These are phyloP conservation scores for Elsinoe australis DNA, from an alignment of 2,329 filamentous ascomycete genomes.

Conservation along the genomic window DNA sequence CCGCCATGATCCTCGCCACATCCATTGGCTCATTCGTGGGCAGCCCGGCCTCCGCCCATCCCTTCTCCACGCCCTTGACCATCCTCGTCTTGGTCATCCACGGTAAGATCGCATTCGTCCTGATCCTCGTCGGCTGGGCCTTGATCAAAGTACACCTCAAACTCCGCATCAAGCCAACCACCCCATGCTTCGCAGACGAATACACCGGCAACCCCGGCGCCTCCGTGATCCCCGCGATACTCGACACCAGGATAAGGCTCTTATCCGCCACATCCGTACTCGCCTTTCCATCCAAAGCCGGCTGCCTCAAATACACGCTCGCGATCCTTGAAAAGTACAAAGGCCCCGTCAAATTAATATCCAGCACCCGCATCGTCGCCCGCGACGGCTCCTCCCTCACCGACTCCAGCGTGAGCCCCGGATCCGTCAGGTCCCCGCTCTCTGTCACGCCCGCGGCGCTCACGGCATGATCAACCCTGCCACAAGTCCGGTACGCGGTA, in stretches of 20 bases:
- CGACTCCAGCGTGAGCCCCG: constrained; percentile 37
- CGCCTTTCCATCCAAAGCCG: constrained; percentile 22
- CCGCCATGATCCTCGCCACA: constrained; percentile 35
- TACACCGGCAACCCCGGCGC: constrained; percentile 43
- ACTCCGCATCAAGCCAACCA: constrained; percentile 44
- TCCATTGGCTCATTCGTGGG: constrained; percentile 36
- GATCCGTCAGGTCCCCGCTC: constrained; percentile 40
- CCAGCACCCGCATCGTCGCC: constrained; percentile 34
- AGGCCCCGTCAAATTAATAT: constrained; percentile 43
- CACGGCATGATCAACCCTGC: constrained; percentile 44
- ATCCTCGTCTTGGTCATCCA: constrained; percentile 39
- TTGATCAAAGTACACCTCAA: constrained; percentile 35
- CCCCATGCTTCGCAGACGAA: constrained; percentile 44
- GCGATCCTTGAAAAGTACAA: constrained; percentile 45
- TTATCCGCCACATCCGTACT: constrained; percentile 31
- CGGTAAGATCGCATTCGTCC: constrained; percentile 40
- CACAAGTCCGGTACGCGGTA: constrained; percentile 38
- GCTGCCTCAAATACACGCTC: constrained; percentile 43
- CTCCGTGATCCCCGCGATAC: constrained; percentile 43
- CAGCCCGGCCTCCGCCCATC: constrained; percentile 34
- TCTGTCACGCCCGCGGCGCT: constrained; percentile 43
- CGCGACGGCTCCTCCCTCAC: constrained; percentile 34
- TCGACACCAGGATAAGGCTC: constrained; percentile 40
- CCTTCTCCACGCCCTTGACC: constrained; percentile 31
- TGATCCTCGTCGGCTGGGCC: constrained; percentile 25